Evolutionary conservation across 257 asterid species (phyloP).

Genomic region (Cruciata laevipes): DNA sequence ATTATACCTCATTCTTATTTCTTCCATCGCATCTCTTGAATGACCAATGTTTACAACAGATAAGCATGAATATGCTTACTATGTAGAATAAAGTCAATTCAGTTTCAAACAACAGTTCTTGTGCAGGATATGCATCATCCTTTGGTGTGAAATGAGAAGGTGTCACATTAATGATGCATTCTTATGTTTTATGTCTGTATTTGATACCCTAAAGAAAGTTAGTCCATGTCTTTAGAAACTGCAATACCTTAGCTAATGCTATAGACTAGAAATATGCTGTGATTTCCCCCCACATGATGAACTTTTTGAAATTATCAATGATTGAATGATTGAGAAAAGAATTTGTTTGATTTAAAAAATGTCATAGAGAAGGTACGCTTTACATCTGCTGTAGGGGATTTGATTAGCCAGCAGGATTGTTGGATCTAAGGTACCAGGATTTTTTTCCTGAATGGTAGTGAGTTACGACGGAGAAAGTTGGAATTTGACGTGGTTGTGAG

Average conservation of each 20-base stretch:
- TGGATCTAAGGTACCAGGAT: too few species aligned
- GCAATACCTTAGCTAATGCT: background rate
- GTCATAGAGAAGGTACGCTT: background rate
- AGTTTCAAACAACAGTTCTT: background rate
- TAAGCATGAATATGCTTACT: background rate
- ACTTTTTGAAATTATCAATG: too few species aligned
- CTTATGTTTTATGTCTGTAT: background rate
- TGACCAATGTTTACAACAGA: background rate
- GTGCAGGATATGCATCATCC: background rate
- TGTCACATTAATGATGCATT: background rate
- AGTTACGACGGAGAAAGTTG: background rate
- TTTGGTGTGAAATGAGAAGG: background rate
- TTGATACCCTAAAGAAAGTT: background rate
- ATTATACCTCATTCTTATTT: slow-evolving; percentile 10
- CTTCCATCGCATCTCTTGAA: background rate
- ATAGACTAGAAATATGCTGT: background rate
- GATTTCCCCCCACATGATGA: background rate
- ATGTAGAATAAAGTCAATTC: background rate
- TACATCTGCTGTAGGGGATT: background rate
- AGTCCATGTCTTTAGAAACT: background rate
- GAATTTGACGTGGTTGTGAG: background rate
- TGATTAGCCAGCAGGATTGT: too few species aligned
- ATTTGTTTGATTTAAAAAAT: background rate
- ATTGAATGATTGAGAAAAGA: background rate
- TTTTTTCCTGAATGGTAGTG: background rate